A percentile compares a stretch with the other conserved stretches of the same genome.
phyloP scores from a whole-genome alignment of 1,284 basidiomycete species.

The Bjerkandera adusta region DNA sequence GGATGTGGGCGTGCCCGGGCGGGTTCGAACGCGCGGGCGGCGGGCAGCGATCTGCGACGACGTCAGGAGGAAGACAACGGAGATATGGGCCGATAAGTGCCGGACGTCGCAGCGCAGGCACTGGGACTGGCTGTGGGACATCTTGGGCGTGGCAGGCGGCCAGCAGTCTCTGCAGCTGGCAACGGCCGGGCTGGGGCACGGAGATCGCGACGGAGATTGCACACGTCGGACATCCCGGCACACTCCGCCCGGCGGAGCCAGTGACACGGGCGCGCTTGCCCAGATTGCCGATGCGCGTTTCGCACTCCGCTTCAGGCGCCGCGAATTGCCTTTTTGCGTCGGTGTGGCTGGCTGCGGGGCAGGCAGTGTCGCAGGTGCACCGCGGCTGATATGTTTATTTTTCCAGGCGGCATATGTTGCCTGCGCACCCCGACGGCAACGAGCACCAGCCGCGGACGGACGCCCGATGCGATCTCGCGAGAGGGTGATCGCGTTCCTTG shows the following conservation, averaged over 20 bases:
- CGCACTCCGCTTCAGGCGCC: neutral
- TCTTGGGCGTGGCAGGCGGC: no score
- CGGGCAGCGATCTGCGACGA: no score
- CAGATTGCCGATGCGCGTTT: neutral
- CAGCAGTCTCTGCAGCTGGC: no score
- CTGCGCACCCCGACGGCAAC: constrained; percentile 2
- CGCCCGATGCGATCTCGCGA: constrained; percentile 19
- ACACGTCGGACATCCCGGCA: constrained; percentile 8
- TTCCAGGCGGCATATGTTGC: neutral
- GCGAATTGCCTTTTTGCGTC: neutral
- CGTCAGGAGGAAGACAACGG: no score
- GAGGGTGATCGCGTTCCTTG: constrained; percentile 20
- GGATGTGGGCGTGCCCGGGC: no score
- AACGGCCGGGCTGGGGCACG: no score
- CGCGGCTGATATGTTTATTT: neutral
- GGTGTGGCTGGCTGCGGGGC: constrained; percentile 1
- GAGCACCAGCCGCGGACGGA: constrained; percentile 21
- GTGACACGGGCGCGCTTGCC: constrained; percentile 10
- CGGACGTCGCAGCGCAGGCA: constrained; percentile 2
- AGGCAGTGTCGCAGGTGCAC: no score
- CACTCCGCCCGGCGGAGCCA: neutral
- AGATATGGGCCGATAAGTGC: constrained; percentile 19
- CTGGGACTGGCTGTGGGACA: no score
- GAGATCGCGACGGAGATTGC: constrained; percentile 21
- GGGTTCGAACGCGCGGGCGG: no score